Evolutionary conservation across 768 basidiomycete genomes (phyloP).

Genomic region (Paxillus rubicundulus): DNA sequence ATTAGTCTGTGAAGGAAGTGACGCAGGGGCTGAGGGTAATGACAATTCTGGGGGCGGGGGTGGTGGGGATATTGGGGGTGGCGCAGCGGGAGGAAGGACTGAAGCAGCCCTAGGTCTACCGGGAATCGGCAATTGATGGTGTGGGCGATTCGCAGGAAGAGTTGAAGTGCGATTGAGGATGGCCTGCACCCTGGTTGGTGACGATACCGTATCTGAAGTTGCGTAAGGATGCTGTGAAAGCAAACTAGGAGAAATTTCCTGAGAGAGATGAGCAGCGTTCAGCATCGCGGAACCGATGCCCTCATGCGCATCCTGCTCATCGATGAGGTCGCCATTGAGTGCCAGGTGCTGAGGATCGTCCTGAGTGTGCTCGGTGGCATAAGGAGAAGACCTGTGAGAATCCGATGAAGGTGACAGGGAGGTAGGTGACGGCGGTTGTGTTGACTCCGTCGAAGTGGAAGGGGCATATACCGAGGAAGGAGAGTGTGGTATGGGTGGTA

Average conservation of each 20-base stretch:
- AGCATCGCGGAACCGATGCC: constrained; percentile 47
- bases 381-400: constrained; percentile 50
- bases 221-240: constrained; percentile 52
- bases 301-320: constrained; percentile 40
- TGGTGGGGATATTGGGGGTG: constrained; percentile 58
- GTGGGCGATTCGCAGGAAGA: constrained; percentile 30
- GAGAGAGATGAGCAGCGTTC: constrained; percentile 30
- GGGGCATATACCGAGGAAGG: constrained; percentile 49
- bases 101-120: constrained; percentile 55
- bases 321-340: constrained; percentile 21
- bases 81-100: constrained; percentile 60
- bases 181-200: constrained; percentile 20
- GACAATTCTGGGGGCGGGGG: constrained; percentile 51
- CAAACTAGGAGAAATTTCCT: constrained; percentile 25
- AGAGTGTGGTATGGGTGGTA: constrained; percentile 71
- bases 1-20: constrained; percentile 29
- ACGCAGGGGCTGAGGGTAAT: constrained; percentile 24
- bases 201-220: constrained; percentile 35
- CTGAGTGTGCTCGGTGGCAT: constrained; percentile 37
- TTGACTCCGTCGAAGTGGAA: constrained; percentile 38
- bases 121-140: constrained; percentile 20
- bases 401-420: constrained; percentile 41
- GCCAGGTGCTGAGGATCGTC: constrained; percentile 31
- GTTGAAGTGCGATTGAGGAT: constrained; percentile 36
- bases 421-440: constrained; percentile 37